phyloP scores from a whole-genome alignment of 495 filamentous ascomycete species.

The Cercophora sp. region DNA sequence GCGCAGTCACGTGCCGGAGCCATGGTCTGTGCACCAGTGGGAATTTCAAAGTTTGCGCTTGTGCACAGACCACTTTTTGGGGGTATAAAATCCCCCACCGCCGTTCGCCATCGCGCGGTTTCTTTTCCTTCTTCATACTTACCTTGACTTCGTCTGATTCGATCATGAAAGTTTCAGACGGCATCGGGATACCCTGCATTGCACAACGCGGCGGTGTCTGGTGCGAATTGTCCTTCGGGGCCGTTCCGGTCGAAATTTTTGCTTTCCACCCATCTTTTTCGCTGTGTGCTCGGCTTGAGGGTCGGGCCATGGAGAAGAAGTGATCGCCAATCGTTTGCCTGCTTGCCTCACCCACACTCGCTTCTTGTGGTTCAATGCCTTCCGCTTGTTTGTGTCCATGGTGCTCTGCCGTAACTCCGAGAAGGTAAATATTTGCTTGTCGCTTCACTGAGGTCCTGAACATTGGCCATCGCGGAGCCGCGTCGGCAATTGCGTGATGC shows the following conservation, averaged over 20 bases:
- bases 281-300: conserved; percentile 21
- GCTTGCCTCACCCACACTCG: no score
- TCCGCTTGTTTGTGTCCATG: no score
- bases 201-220: conserved; percentile 33
- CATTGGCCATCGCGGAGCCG: no score
- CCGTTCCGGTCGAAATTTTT: conserved; percentile 39
- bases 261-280: conserved; percentile 27
- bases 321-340: no score
- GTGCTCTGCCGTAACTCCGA: no score
- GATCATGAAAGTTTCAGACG: conserved; percentile 29
- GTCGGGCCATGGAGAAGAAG: conserved; percentile 30
- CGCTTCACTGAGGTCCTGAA: no score
- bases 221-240: conserved; percentile 37
- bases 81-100: conserved; percentile 8
- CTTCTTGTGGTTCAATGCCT: no score
- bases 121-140: conserved; percentile 36
- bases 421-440: no score
- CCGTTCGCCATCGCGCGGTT: conserved; percentile 10
- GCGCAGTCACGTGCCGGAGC: no score
- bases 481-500: no score
- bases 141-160: conserved; percentile 31
- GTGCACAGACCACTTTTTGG: conserved; percentile 19
- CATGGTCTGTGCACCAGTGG: no score
- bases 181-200: conserved; percentile 33
- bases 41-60: not conserved